Base-by-base conservation (phyloP, 305 asterid genomes). In the Lippia alba region DNA sequence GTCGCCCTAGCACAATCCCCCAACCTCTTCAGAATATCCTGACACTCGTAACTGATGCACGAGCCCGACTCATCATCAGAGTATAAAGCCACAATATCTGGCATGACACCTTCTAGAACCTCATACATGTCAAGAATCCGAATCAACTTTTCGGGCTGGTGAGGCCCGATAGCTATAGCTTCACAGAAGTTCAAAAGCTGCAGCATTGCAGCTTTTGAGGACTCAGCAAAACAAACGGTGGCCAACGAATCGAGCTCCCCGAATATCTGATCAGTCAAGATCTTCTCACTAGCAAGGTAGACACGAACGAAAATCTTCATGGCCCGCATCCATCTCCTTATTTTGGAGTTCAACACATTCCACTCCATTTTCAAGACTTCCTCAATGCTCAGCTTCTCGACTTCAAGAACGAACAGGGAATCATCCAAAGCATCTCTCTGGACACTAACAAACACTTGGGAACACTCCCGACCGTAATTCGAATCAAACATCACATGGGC, bases 361-460 rank as follows among this genome's bases (percentile, higher is more conserved):
- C 99, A 95, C 45, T 89, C 98, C 98, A 95, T 86, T 76, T 78
- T 95, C 83, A 92, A 51, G 20, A 90, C 97, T 75, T 94, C 99
- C 63, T 94, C 99, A 0, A 92, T 89, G 85, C 97, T 88, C 41
- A 85, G 69, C 74, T 87, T 92, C 75, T 94, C 98, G 40, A 87
- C 94, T 66, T 89, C 96, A 50, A 94, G 98, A 16, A 85, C 86
- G 72, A 72, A 83, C 45, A 94, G 95, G 69, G 93, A 94, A 59
- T 94, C 97, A 59, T 94, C 98, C 8, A 94, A 79, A 8, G 98
- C 97, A 71, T 94, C 99, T 49, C 85, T 92, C 12, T 90, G 87
- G 34, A 82, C 87, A 78, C 74, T 86, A 40, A 88, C 80, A 70
- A 87, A 94, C 12, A 85, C 92, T 62, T 88, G 98, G 45, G 96